Percentiles rank a stretch among this genome's conserved stretches.
Conservation (phyloP, 805 yeast genomes). For the Saturnispora kantuleensis region DNA sequence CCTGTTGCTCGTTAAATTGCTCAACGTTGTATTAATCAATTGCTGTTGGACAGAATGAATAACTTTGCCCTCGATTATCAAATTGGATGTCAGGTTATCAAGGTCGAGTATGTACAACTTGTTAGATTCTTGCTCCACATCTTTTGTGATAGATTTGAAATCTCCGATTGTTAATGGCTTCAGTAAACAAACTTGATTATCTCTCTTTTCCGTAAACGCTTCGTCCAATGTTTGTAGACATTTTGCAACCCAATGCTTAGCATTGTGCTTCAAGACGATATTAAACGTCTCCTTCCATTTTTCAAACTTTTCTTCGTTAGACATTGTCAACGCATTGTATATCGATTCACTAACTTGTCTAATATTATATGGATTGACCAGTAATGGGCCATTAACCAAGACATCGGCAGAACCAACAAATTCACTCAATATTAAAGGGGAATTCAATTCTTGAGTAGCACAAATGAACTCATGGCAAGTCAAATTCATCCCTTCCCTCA, state of each 20-base stretch:
- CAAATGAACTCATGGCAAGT: constrained; percentile 91
- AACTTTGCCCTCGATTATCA: constrained; percentile 26
- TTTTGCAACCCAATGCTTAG: constrained; percentile 60
- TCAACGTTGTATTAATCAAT: constrained; percentile 45
- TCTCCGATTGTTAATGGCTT: constrained; percentile 24
- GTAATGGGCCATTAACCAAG: constrained; percentile 55
- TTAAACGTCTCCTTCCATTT: constrained; percentile 56
- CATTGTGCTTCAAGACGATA: constrained; percentile 57
- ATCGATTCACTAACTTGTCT: constrained; percentile 56
- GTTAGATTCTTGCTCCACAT: constrained; percentile 21
- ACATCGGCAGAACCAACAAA: constrained; percentile 91
- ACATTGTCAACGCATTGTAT: constrained; percentile 55
- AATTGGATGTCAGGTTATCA: constrained; percentile 33
- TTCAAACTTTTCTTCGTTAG: constrained; percentile 40
- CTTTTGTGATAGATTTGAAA: constrained; percentile 28
- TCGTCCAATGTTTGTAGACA: constrained; percentile 45
- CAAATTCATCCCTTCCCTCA: constrained; percentile 94
- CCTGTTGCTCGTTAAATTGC: constrained; percentile 48
- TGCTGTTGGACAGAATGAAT: constrained; percentile 51
- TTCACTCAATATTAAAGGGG: constrained; percentile 82
- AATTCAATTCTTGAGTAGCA: constrained; percentile 58
- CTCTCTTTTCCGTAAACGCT: constrained; percentile 34
- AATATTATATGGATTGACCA: constrained; percentile 89
- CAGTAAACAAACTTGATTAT: constrained; percentile 16
- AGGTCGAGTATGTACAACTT: constrained; percentile 44